Evolutionary conservation across 306 rosid species (phyloP).

Genomic region (Lagenaria siceraria): DNA sequence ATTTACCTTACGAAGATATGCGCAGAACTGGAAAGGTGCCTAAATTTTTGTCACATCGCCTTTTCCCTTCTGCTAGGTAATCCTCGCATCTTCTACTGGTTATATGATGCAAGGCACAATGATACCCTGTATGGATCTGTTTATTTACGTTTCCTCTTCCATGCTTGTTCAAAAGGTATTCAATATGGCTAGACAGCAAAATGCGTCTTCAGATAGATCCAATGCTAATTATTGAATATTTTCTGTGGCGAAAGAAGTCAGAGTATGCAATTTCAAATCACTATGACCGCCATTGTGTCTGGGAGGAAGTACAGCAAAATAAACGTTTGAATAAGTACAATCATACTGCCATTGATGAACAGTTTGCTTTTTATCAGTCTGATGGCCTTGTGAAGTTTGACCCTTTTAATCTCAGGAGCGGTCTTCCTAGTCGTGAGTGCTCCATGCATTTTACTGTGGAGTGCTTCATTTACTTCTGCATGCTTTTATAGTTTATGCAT

Average conservation of each 20-base stretch:
- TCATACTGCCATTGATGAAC: conserved; percentile 72
- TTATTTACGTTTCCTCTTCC: background rate
- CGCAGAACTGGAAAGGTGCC: conserved; percentile 98
- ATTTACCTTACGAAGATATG: conserved; percentile 77
- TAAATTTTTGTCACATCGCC: conserved; percentile 80
- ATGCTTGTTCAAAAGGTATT: conserved; percentile 52
- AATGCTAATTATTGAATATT: conserved; percentile 66
- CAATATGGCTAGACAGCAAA: conserved; percentile 97
- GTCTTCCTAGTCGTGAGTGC: conserved; percentile 76
- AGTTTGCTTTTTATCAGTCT: conserved; percentile 55
- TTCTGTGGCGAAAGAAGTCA: conserved; percentile 72
- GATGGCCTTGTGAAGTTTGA: conserved; percentile 81
- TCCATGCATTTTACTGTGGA: conserved; percentile 15
- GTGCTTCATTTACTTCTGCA: background rate
- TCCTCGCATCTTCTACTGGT: conserved; percentile 14
- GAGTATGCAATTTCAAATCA: conserved; percentile 94
- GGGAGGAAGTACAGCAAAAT: conserved; percentile 93
- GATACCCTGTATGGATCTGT: conserved; percentile 5
- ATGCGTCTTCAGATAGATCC: conserved; percentile 83
- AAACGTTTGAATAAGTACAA: conserved; percentile 80
- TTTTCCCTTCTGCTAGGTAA: conserved; percentile 80
- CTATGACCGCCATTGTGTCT: conserved; percentile 84
- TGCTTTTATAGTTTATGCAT: conserved; percentile 7
- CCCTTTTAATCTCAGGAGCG: conserved; percentile 40
- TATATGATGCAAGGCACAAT: conserved; percentile 8